Percentiles rank a stretch among this genome's conserved stretches.
These are phyloP conservation scores for Macadamia integrifolia DNA, from an alignment of 164 flowering plant genomes.

Conservation along the genomic window DNA sequence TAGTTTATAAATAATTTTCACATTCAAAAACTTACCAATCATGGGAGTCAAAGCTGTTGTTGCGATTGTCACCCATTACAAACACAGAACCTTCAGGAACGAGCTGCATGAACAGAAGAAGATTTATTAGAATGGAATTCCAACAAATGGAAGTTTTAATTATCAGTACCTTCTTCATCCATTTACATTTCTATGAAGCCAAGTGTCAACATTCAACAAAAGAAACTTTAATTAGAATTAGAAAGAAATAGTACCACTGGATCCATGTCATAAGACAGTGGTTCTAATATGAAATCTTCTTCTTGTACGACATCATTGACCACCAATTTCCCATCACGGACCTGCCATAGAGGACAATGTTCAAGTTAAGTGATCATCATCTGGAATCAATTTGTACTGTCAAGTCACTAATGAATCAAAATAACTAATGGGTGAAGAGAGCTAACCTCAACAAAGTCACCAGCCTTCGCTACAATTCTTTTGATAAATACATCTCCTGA, in stretches of 20 bases:
- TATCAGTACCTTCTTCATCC: no score
- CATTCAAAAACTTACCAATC: no score
- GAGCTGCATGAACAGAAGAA: slow-evolving; percentile 38
- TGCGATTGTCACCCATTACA: slow-evolving; percentile 97
- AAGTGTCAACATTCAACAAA: neutral
- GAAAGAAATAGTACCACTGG: slow-evolving; percentile 40
- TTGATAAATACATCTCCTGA: slow-evolving; percentile 79
- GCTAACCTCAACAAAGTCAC: slow-evolving; percentile 83
- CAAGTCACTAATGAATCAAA: neutral
- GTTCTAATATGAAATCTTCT: slow-evolving; percentile 84
- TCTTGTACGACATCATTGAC: slow-evolving; percentile 72
- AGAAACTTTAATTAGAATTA: slow-evolving; percentile 2
- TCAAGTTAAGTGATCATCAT: neutral
- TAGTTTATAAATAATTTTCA: no score
- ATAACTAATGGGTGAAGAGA: neutral
- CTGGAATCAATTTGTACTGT: neutral
- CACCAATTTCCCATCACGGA: slow-evolving; percentile 62
- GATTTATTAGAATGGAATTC: no score
- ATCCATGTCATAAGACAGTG: slow-evolving; percentile 79
- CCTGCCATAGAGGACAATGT: slow-evolving; percentile 24
- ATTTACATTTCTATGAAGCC: no score
- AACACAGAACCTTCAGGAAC: slow-evolving; percentile 94
- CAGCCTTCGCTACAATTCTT: slow-evolving; percentile 86
- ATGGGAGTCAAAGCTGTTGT: slow-evolving; percentile 66
- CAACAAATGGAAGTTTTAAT: no score